Evolutionary conservation across 2,329 filamentous ascomycete species (phyloP).

Genomic region (Lecanicillium sp.): DNA sequence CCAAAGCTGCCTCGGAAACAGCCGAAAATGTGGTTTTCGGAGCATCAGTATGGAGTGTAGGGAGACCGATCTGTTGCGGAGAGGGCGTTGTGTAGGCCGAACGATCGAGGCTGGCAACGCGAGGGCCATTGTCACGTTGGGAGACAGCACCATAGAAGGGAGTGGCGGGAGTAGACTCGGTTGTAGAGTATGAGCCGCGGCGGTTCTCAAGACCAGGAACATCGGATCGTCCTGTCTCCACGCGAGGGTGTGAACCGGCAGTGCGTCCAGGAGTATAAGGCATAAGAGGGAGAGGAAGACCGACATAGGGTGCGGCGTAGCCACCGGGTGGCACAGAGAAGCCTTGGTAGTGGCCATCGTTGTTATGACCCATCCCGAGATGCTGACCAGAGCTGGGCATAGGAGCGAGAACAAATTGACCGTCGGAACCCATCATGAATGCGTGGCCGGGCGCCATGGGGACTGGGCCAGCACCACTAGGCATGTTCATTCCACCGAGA

Average conservation of each 20-base stretch:
- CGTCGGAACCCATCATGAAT: conserved; percentile 34
- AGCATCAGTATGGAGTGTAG: conserved; percentile 33
- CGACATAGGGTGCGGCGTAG: conserved; percentile 32
- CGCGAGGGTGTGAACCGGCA: conserved; percentile 37
- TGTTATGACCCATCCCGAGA: conserved; percentile 30
- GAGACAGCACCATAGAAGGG: conserved; percentile 56
- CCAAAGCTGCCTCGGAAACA: conserved; percentile 46
- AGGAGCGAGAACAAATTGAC: conserved; percentile 32
- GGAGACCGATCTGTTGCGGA: conserved; percentile 50
- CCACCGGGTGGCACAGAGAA: conserved; percentile 28
- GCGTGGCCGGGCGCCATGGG: conserved; percentile 30
- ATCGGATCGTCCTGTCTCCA: conserved; percentile 44
- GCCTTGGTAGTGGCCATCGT: conserved; percentile 28
- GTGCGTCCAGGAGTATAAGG: conserved; percentile 50
- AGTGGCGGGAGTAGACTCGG: conserved; percentile 59
- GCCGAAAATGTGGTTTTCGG: conserved; percentile 37
- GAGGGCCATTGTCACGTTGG: conserved; percentile 54
- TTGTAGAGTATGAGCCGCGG: conserved; percentile 62
- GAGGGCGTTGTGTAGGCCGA: conserved; percentile 63
- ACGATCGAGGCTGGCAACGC: conserved; percentile 53
- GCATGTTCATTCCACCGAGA: conserved; percentile 30
- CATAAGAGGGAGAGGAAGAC: conserved; percentile 34
- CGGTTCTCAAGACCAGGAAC: conserved; percentile 60
- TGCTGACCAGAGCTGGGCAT: conserved; percentile 27
- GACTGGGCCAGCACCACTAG: conserved; percentile 23